phyloP scores from a whole-genome alignment of 306 rosid genomes.

The Datisca glomerata region DNA sequence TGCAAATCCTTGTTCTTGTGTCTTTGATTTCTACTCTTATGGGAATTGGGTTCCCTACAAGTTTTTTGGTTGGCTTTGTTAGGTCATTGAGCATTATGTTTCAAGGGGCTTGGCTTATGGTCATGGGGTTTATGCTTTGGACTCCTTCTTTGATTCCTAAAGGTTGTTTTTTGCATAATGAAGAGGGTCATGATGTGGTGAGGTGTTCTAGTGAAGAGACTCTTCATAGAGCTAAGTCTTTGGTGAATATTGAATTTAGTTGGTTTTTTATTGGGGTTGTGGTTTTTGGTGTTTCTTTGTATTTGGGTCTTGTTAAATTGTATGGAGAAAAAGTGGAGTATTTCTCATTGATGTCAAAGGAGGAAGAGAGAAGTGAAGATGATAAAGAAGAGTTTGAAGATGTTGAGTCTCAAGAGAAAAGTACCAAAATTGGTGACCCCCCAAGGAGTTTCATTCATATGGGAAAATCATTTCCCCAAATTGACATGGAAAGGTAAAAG shows the following conservation, averaged over 20 bases:
- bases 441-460: slow-evolving; percentile 33
- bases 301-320: slow-evolving; percentile 28
- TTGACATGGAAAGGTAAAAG: slow-evolving; percentile 46
- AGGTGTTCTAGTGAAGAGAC: slow-evolving; percentile 30
- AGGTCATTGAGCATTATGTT: slow-evolving; percentile 45
- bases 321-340: slow-evolving; percentile 26
- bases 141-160: slow-evolving; percentile 42
- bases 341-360: slow-evolving; percentile 22
- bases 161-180: slow-evolving; percentile 48
- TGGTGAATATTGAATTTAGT: slow-evolving; percentile 57
- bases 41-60: slow-evolving; percentile 35
- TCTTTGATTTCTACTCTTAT: slow-evolving; percentile 37
- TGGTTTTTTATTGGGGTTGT: slow-evolving; percentile 42
- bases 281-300: slow-evolving; percentile 22
- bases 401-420: slow-evolving; percentile 43
- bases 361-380: slow-evolving; percentile 12
- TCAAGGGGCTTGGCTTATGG: slow-evolving; percentile 63
- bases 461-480: slow-evolving; percentile 19
- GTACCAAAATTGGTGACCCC: slow-evolving; percentile 10
- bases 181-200: slow-evolving; percentile 55
- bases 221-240: slow-evolving; percentile 48
- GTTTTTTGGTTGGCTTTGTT: slow-evolving; percentile 48
- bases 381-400: slow-evolving; percentile 27
- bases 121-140: slow-evolving; percentile 69
- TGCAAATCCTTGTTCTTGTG: slow-evolving; percentile 30